Evolutionary conservation across 805 yeast species (phyloP), one percentile per base, ranked within the genome.

Genomic region (Suhomyces prunicola): DNA sequence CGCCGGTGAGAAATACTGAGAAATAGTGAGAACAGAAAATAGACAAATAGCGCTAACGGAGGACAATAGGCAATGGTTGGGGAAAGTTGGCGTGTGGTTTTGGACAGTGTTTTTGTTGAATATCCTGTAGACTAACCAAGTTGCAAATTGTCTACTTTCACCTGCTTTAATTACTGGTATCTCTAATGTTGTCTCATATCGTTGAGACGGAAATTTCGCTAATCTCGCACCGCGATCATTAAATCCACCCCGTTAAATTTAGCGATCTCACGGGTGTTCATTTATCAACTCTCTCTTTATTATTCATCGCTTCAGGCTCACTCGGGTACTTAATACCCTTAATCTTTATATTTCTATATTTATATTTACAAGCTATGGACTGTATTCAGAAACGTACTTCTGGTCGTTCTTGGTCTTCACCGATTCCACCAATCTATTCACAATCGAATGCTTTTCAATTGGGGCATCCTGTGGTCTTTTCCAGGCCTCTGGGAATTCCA

Each of bases 401-500:
- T 61, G 55, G 57, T 75, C 79, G 58, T 71, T 70, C 49, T 59
- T 54, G 35, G 57, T 56, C 56, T 65, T 72, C 24, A 70, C 71
- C 6, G 62, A 56, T 19, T 71, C 72, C 36, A 74, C 74, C 49
- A 72, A 62, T 46, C 53, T 64, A 29, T 63, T 59, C 40, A 71
- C 66, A 19, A 78, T 68, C 50, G 68, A 60, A 54, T 76, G 69
- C 53, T 61, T 71, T 59, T 72, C 65, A 53, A 74, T 74, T 27
- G 90, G 88, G 0, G 90, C 88, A 63, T 86, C 87, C 62, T 88
- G 80, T 73, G 79, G 79, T 57, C 76, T 67, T 52, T 70, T 70
- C 98, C 98, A 93, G 48, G 76, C 82, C 57, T 83, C 83, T 13
- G 98, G 97, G 76, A 89, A 91, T 51, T 70, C 60, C 12, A 53